These are phyloP conservation scores for Smallanthus sonchifolius DNA, from an alignment of 129 eudicot genomes.

Conservation along the genomic window DNA sequence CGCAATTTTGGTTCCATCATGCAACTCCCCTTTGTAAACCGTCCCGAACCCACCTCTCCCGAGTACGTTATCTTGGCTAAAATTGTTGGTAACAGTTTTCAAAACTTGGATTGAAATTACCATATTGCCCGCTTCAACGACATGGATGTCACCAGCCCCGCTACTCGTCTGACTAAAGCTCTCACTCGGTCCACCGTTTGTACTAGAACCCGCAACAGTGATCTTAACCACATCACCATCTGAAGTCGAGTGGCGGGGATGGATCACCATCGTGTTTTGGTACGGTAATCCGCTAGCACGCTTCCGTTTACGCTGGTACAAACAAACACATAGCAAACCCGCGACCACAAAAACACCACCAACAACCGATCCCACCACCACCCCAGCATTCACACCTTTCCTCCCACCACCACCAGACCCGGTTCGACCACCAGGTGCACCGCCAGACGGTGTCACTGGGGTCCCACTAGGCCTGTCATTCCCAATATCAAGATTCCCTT, in stretches of 20 bases:
- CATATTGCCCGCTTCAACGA: slow-evolving; percentile 74
- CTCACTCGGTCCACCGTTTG: slow-evolving; percentile 51
- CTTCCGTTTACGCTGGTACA: slow-evolving; percentile 46
- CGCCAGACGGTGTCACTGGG: slow-evolving; percentile 37
- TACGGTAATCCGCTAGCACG: slow-evolving; percentile 37
- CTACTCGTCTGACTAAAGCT: slow-evolving; percentile 45
- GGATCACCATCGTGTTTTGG: slow-evolving; percentile 55
- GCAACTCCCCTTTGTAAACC: slow-evolving; percentile 86
- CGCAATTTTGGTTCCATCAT: slow-evolving; percentile 87
- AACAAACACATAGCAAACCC: slow-evolving; percentile 46
- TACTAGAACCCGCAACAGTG: slow-evolving; percentile 57
- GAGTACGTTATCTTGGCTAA: slow-evolving; percentile 60
- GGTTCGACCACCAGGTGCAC: slow-evolving; percentile 11
- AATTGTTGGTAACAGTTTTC: slow-evolving; percentile 75
- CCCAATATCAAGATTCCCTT: slow-evolving; percentile 62
- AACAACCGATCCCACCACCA: slow-evolving; percentile 57
- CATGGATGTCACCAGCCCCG: slow-evolving; percentile 54
- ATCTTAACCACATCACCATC: slow-evolving; percentile 70
- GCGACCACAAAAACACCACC: slow-evolving; percentile 52
- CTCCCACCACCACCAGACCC: slow-evolving; percentile 19
- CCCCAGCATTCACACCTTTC: slow-evolving; percentile 42
- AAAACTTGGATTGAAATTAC: slow-evolving; percentile 80
- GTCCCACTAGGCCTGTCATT: slow-evolving; percentile 39
- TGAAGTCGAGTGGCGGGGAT: slow-evolving; percentile 67
- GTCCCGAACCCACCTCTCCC: slow-evolving; percentile 98